A percentile compares a stretch with the other conserved stretches of the same genome.
Evolutionary conservation across 2,329 filamentous ascomycete species (phyloP).

Genomic region (Curvularia sp.): DNA sequence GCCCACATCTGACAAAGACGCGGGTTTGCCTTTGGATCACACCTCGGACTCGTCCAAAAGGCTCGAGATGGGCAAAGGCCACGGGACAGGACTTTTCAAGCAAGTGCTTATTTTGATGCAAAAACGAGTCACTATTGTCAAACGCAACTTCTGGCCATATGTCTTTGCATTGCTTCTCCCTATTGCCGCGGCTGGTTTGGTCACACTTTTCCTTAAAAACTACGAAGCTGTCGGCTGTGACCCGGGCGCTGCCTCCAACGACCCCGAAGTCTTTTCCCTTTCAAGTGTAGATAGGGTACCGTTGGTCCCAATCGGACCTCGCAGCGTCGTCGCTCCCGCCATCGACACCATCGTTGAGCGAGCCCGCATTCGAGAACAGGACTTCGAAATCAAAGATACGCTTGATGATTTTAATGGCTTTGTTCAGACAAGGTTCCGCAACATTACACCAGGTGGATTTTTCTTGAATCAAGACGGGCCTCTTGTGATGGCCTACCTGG

Average conservation of each 20-base stretch:
- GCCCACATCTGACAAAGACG: slow-evolving; percentile 29
- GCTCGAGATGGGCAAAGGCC: slow-evolving; percentile 67
- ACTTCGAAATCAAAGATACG: slow-evolving; percentile 65
- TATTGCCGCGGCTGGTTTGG: slow-evolving; percentile 78
- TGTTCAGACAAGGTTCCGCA: slow-evolving; percentile 67
- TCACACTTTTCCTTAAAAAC: slow-evolving; percentile 74
- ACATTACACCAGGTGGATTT: slow-evolving; percentile 78
- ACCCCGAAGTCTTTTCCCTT: slow-evolving; percentile 42
- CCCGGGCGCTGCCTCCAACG: slow-evolving; percentile 47
- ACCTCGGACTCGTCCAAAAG: slow-evolving; percentile 41
- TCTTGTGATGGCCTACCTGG: slow-evolving; percentile 75
- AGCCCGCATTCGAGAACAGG: slow-evolving; percentile 31
- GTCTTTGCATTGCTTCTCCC: slow-evolving; percentile 77
- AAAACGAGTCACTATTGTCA: slow-evolving; percentile 79
- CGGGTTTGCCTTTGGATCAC: slow-evolving; percentile 37
- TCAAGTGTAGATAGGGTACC: slow-evolving; percentile 31
- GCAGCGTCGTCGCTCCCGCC: slow-evolving; percentile 37
- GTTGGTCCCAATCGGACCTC: slow-evolving; percentile 53
- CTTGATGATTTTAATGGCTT: slow-evolving; percentile 72
- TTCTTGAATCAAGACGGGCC: slow-evolving; percentile 70
- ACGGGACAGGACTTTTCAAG: slow-evolving; percentile 69
- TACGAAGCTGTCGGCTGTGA: slow-evolving; percentile 60
- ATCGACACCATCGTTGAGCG: slow-evolving; percentile 39
- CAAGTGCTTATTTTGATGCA: slow-evolving; percentile 78
- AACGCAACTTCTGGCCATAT: slow-evolving; percentile 79